phyloP scores from a whole-genome alignment of 2,329 filamentous ascomycete genomes.

The Keithomyces neogunnii region DNA sequence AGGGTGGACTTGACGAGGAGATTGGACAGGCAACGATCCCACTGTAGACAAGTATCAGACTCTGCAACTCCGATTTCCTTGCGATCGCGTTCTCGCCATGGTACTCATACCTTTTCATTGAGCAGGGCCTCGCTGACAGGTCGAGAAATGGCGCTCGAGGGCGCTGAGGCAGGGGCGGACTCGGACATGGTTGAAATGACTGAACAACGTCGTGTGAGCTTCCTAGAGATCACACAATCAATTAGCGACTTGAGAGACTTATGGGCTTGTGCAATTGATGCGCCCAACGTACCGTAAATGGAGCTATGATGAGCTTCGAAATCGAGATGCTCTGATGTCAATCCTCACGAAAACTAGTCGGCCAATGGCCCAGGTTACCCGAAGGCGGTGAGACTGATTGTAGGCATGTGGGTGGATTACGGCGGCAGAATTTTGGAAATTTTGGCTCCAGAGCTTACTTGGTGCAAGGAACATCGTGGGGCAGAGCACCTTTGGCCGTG shows the following conservation, averaged over 20 bases:
- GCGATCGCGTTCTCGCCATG: not conserved
- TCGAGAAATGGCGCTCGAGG: constrained; percentile 60
- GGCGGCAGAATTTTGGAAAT: constrained; percentile 43
- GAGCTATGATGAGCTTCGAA: constrained; percentile 22
- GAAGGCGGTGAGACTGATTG: constrained; percentile 33
- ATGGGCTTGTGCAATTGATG: constrained; percentile 4
- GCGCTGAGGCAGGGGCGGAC: constrained; percentile 36
- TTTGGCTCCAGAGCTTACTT: constrained; percentile 20
- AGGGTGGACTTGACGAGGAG: constrained; percentile 94
- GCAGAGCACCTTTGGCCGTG: not conserved
- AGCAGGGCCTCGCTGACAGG: constrained; percentile 96
- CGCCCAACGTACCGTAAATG: constrained; percentile 9
- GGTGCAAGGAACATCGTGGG: not conserved
- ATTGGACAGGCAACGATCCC: constrained; percentile 97
- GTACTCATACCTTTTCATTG: constrained; percentile 82
- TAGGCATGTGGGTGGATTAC: constrained; percentile 14
- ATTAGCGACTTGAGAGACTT: not conserved
- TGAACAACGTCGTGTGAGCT: constrained; percentile 6
- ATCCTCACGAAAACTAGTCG: constrained; percentile 29
- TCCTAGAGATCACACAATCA: not conserved
- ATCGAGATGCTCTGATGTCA: constrained; percentile 23
- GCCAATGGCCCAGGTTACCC: constrained; percentile 24
- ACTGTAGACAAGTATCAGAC: constrained; percentile 46
- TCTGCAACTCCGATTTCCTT: constrained; percentile 1
- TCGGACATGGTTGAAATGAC: constrained; percentile 40